Evolutionary conservation across 331 rosid genomes (phyloP), one percentile per base, ranked within the genome.

Genomic region (Acacia concinna): DNA sequence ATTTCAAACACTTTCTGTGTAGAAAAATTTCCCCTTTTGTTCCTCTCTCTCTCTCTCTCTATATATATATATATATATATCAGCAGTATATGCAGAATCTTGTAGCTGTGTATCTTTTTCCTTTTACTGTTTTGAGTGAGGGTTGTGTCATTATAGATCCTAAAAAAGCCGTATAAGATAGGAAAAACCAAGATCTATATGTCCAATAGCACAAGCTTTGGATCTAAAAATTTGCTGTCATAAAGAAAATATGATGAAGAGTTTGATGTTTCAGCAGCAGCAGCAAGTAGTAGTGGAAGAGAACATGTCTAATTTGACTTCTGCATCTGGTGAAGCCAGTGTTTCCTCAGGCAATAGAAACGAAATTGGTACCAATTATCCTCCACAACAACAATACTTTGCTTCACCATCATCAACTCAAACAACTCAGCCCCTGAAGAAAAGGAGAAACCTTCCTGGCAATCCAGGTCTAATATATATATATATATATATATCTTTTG

Each of bases 391-490:
- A 32, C 89, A 85, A 14, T 80, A 86, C 77, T 89, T 88, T 66
- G 79, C 86, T 60, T 62, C 87, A 6, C 86, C 84, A 49, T 84
- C 82, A 71, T 84, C 82, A 65, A 76, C 88, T 20, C 21, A 87
- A 85, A 59, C 83, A 82, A 59, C 81, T 41, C 89, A 83, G 28
- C 81, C 88, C 13, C 23, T 25, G 3, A 94, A 94, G 89, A 92
- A 83, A 84, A 94, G 91, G 85, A 91, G 98, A 80, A 94, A 91
- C 85, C 97, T 89, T 49, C 97, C 98, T 2, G 98, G 98, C 74
- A 92, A 94, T 74, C 98, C 98, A 88, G 98, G 98, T 94, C 73
- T 56, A 12, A 43, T 54, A 62, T 34, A 64, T 32, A 5, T 6
- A 52, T 32, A 5, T 6, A 52, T 20, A 52, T 14, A 4, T 44